Evolutionary conservation across 2,329 filamentous ascomycete species (phyloP).

Genomic region (Colletotrichum truncatum): DNA sequence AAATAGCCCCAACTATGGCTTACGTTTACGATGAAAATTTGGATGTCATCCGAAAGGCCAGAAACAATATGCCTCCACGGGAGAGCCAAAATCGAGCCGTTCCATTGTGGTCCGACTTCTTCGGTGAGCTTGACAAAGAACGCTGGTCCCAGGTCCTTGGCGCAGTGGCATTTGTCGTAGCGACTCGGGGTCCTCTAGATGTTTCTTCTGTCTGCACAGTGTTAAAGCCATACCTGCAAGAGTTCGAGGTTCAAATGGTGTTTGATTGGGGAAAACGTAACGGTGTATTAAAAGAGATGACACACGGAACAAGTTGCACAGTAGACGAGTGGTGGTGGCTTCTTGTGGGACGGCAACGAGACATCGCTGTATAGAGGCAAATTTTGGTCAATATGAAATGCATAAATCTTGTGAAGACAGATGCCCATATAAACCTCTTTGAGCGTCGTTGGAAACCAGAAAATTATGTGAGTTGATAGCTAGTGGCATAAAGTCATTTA

Average conservation of each 20-base stretch:
- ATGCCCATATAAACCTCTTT: neutral
- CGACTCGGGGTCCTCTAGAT: conserved; percentile 68
- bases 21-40: conserved; percentile 68
- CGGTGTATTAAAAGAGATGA: conserved; percentile 58
- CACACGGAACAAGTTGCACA: conserved; percentile 50
- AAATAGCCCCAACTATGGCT: conserved; percentile 63
- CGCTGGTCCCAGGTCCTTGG: conserved; percentile 73
- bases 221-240: conserved; percentile 67
- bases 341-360: conserved; percentile 52
- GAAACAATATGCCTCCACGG: conserved; percentile 50
- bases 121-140: conserved; percentile 63
- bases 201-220: conserved; percentile 61
- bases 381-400: neutral
- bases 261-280: conserved; percentile 66
- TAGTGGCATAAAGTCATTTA: no score
- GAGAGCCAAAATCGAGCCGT: conserved; percentile 57
- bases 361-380: neutral
- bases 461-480: no score
- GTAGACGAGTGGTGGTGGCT: conserved; percentile 77
- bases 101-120: conserved; percentile 79
- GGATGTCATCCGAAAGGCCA: conserved; percentile 47
- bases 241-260: conserved; percentile 69
- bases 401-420: neutral
- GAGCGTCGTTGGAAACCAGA: neutral
- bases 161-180: conserved; percentile 69